These are phyloP conservation scores for Salix udensis DNA, from an alignment of 345 rosid genomes.

Conservation along the genomic window DNA sequence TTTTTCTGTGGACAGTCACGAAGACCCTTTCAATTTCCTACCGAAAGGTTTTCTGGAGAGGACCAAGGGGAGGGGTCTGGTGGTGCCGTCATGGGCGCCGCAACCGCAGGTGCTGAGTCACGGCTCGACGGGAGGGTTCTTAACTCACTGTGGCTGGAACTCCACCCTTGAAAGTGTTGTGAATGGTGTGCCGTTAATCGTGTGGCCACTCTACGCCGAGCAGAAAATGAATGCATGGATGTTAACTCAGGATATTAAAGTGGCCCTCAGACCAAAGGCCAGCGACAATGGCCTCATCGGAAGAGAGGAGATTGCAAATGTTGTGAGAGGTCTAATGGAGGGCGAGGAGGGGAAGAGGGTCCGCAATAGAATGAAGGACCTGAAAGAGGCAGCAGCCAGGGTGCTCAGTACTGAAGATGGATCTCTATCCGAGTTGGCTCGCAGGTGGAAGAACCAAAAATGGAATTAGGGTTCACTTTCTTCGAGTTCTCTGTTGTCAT, in stretches of 20 bases:
- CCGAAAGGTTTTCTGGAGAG: constrained; percentile 70
- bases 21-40: constrained; percentile 50
- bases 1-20: constrained; percentile 37
- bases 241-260: constrained; percentile 41
- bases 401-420: constrained; percentile 44
- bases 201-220: constrained; percentile 89
- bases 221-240: constrained; percentile 77
- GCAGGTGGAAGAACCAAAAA: constrained; percentile 41
- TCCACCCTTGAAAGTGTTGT: constrained; percentile 72
- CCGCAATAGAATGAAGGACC: constrained; percentile 48
- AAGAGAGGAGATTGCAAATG: constrained; percentile 50
- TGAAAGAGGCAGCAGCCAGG: constrained; percentile 45
- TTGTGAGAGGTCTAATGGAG: constrained; percentile 58
- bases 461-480: background rate
- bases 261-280: constrained; percentile 41
- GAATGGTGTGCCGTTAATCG: constrained; percentile 70
- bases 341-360: constrained; percentile 71
- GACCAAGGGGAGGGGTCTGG: constrained; percentile 53
- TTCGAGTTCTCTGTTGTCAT: background rate
- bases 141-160: constrained; percentile 91
- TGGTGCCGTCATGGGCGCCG: constrained; percentile 83
- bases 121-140: constrained; percentile 71
- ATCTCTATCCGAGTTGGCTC: constrained; percentile 39
- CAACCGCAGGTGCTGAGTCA: constrained; percentile 74
- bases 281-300: constrained; percentile 38